phyloP scores from a whole-genome alignment of 2,329 filamentous ascomycete genomes.

The Colletotrichum tropicicola region DNA sequence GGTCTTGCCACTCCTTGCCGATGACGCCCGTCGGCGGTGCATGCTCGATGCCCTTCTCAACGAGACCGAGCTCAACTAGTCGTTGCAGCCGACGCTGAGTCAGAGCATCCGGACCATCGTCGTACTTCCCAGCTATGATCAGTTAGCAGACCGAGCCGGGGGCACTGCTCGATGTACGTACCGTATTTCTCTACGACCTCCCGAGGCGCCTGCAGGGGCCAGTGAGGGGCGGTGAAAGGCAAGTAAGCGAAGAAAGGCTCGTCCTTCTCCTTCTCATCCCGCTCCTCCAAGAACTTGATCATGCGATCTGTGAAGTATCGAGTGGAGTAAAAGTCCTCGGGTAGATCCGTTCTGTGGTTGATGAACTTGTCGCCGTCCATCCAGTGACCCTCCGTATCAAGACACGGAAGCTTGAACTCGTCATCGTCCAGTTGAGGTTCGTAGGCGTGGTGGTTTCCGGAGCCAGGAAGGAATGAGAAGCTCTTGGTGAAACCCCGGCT shows the following conservation, averaged over 20 bases:
- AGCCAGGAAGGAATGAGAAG: conserved; percentile 51
- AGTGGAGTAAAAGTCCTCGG: conserved; percentile 54
- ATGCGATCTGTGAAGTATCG: conserved; percentile 52
- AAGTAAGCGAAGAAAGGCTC: conserved; percentile 59
- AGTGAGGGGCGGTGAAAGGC: conserved; percentile 62
- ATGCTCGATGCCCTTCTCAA: conserved; percentile 40
- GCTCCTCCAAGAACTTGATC: conserved; percentile 49
- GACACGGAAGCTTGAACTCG: neutral
- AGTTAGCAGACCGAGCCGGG: conserved; percentile 29
- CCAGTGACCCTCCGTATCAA: conserved; percentile 35
- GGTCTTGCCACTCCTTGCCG: conserved; percentile 14
- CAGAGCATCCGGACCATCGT: conserved; percentile 54
- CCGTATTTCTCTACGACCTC: conserved; percentile 27
- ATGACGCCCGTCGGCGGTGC: conserved; percentile 16
- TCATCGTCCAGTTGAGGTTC: conserved; percentile 48
- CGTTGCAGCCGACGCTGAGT: conserved; percentile 51
- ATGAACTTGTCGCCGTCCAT: conserved; percentile 54
- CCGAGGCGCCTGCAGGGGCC: conserved; percentile 58
- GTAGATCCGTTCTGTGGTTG: conserved; percentile 42
- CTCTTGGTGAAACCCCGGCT: conserved; percentile 50
- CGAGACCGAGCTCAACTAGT: conserved; percentile 51
- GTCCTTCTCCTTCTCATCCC: conserved; percentile 45
- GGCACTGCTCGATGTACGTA: neutral
- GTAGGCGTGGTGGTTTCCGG: conserved; percentile 63
- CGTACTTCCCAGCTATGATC: conserved; percentile 9